A percentile compares a stretch with the other conserved stretches of the same genome.
Conservation (phyloP, 2,329 filamentous ascomycete genomes). For the Helminthosporium solani region DNA sequence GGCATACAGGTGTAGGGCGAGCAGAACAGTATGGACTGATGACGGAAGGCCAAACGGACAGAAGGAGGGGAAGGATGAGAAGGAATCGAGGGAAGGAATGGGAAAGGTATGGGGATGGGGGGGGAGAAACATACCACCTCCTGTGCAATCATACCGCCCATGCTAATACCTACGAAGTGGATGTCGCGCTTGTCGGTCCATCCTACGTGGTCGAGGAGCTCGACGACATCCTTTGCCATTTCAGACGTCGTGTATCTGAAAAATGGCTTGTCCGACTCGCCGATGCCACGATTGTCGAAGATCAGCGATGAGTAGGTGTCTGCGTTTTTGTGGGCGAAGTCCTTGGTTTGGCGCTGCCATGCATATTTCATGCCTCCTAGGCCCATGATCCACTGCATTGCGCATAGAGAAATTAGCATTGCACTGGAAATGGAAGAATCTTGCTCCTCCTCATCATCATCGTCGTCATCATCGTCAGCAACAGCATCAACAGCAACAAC, state of each 20-base stretch:
- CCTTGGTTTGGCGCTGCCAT: conserved; percentile 81
- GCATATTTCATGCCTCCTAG: conserved; percentile 67
- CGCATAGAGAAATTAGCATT: conserved; percentile 19
- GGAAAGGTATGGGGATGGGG: conserved; percentile 4
- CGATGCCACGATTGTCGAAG: conserved; percentile 83
- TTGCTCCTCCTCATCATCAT: no score
- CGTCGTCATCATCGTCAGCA: neutral
- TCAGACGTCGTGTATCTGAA: conserved; percentile 77
- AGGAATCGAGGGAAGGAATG: conserved; percentile 6
- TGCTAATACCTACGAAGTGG: conserved; percentile 75
- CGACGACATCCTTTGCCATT: conserved; percentile 78
- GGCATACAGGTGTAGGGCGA: no score
- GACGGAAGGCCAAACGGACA: no score
- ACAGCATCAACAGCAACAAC: no score
- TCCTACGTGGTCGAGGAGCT: conserved; percentile 67
- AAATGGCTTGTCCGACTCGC: conserved; percentile 74
- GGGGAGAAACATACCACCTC: conserved; percentile 59
- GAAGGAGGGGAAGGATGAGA: conserved; percentile 3
- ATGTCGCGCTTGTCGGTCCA: conserved; percentile 63
- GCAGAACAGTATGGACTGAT: conserved; percentile 14
- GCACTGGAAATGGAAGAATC: no score
- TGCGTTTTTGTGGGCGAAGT: conserved; percentile 73
- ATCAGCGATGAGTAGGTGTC: conserved; percentile 72
- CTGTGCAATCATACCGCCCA: conserved; percentile 92
- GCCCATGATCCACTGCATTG: conserved; percentile 72